Evolutionary conservation across 108 stramenopile genomes (phyloP).

Genomic region (Pseudonitzschia pungens): DNA sequence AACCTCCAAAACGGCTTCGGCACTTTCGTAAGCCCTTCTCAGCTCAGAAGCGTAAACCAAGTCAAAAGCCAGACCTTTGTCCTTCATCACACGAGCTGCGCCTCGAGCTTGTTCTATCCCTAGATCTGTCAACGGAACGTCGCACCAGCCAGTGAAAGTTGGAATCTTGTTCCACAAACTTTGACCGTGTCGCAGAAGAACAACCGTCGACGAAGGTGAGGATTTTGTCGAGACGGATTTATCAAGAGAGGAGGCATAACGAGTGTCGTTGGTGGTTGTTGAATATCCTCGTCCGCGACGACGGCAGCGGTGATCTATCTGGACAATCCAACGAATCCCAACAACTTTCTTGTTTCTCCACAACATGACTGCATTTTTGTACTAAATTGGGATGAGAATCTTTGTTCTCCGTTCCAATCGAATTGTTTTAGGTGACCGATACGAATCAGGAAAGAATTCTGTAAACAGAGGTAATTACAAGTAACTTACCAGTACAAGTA

Average conservation of each 20-base stretch:
- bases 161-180: constrained; percentile 31
- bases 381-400: too few relatives aligned
- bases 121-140: constrained; percentile 76
- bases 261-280: not conserved
- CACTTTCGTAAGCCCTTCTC: constrained; percentile 73
- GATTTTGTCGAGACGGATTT: not conserved
- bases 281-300: not conserved
- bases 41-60: constrained; percentile 87
- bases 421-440: too few relatives aligned
- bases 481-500: too few relatives aligned
- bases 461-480: too few relatives aligned
- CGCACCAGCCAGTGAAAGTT: constrained; percentile 73
- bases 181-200: constrained; percentile 41
- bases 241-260: not conserved
- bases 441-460: too few relatives aligned
- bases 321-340: not conserved
- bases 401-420: too few relatives aligned
- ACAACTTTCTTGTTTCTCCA: not conserved
- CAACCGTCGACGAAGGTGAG: constrained; percentile 11
- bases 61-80: constrained; percentile 55
- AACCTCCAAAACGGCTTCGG: constrained; percentile 57
- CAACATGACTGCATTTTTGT: not conserved
- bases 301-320: not conserved
- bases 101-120: constrained; percentile 76
- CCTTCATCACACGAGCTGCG: constrained; percentile 65